phyloP scores from a whole-genome alignment of 2,329 filamentous ascomycete species.

The Aphanoascus verrucosus region DNA sequence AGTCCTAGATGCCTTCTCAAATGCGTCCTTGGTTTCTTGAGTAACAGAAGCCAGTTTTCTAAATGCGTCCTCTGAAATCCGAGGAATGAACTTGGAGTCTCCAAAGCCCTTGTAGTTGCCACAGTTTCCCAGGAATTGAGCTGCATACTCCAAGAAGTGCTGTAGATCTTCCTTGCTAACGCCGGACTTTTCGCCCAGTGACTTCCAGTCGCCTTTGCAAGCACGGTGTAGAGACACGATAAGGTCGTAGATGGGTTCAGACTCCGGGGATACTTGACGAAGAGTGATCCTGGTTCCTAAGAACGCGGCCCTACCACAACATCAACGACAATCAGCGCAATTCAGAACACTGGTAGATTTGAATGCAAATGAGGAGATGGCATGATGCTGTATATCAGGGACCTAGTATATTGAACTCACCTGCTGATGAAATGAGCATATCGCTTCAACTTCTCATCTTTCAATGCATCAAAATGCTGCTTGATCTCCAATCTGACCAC shows the following conservation, averaged over 20 bases:
- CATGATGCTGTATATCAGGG: no score
- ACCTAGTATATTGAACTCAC: constrained; percentile 36
- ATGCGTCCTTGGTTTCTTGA: constrained; percentile 52
- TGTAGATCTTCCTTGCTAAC: constrained; percentile 54
- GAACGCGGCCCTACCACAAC: constrained; percentile 54
- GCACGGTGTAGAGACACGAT: constrained; percentile 61
- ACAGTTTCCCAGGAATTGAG: constrained; percentile 66
- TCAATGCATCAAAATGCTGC: constrained; percentile 68
- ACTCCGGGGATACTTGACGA: constrained; percentile 71
- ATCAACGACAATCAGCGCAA: constrained; percentile 1
- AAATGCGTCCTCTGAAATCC: constrained; percentile 54
- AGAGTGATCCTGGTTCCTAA: constrained; percentile 67
- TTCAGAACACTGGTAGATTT: neutral
- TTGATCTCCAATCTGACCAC: constrained; percentile 83
- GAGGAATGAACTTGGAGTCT: constrained; percentile 71
- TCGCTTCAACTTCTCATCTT: constrained; percentile 57
- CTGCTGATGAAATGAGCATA: constrained; percentile 85
- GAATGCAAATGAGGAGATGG: neutral
- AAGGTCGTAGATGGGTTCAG: constrained; percentile 69
- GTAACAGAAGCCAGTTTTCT: constrained; percentile 52
- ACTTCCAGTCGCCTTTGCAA: constrained; percentile 59
- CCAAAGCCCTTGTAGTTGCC: constrained; percentile 85
- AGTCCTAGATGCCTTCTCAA: constrained; percentile 49
- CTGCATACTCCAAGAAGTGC: constrained; percentile 64
- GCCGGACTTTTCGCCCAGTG: constrained; percentile 52